Evolutionary conservation across 495 filamentous ascomycete species (phyloP).

Genomic region (Neurospora sp.): DNA sequence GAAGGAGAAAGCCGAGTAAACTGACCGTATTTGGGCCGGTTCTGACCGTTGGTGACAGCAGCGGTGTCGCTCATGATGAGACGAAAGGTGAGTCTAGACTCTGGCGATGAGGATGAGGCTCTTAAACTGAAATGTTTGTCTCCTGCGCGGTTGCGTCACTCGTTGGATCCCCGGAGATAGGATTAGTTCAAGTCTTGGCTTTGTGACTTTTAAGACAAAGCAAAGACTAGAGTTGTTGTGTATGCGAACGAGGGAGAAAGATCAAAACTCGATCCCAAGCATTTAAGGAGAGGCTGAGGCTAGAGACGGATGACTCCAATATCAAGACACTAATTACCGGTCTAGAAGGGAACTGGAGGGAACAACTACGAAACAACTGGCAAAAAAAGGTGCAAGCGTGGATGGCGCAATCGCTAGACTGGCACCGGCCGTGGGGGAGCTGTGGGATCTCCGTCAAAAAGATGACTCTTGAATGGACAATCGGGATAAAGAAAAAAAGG

Average conservation of each 20-base stretch:
- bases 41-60: slow-evolving; percentile 5
- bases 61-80: slow-evolving; percentile 10
- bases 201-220: not conserved
- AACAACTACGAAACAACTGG: not conserved
- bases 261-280: not conserved
- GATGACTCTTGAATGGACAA: not conserved
- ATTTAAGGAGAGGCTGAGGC: not conserved
- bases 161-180: not conserved
- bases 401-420: slow-evolving; percentile 22
- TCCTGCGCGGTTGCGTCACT: not conserved
- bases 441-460: not conserved
- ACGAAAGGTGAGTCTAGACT: not conserved
- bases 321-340: not conserved
- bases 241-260: not conserved
- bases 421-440: not conserved
- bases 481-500: not conserved
- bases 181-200: not conserved
- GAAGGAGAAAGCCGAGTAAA: slow-evolving; percentile 4
- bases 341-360: not conserved
- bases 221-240: not conserved
- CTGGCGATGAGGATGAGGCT: not conserved
- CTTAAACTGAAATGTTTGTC: not conserved
- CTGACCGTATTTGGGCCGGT: slow-evolving; percentile 31
- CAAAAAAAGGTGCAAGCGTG: slow-evolving; percentile 14
- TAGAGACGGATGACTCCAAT: not conserved